A percentile compares a stretch with the other conserved stretches of the same genome.
Evolutionary conservation across 495 filamentous ascomycete species (phyloP).

Genomic region (Penicillium simplicissimum): DNA sequence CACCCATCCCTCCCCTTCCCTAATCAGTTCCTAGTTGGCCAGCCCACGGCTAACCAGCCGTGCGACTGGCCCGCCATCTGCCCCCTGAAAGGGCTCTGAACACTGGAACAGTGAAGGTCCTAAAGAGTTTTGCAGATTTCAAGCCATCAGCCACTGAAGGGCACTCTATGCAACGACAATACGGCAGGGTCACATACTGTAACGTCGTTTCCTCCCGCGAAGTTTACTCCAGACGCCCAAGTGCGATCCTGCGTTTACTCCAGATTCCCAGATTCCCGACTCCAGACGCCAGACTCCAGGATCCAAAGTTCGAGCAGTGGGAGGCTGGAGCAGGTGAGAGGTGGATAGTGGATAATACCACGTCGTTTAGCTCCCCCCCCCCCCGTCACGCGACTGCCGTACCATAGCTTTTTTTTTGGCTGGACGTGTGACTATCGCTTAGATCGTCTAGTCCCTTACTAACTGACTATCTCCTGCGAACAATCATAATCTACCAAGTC

Average conservation of each 20-base stretch:
- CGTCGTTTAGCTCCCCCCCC: conserved; percentile 6
- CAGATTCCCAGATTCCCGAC: background rate
- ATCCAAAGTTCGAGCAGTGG: background rate
- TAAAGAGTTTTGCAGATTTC: background rate
- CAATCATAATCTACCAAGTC: background rate
- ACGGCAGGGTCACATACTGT: conserved; percentile 12
- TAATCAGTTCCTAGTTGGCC: background rate
- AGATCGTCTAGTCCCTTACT: background rate
- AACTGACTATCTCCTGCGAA: background rate
- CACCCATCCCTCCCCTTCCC: background rate
- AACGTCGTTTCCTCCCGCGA: background rate
- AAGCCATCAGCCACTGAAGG: conserved; percentile 4
- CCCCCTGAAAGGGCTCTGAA: background rate
- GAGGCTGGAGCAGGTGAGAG: background rate
- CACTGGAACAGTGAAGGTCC: too few species aligned
- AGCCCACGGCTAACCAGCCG: background rate
- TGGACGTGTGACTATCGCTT: background rate
- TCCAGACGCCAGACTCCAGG: background rate
- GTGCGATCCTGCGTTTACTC: background rate
- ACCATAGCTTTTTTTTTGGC: background rate
- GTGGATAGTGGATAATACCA: conserved; percentile 1
- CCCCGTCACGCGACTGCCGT: conserved; percentile 8
- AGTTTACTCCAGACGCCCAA: background rate
- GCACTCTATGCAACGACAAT: conserved; percentile 6
- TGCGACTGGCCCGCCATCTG: background rate